Evolutionary conservation across 352 stramenopile genomes (phyloP).

Genomic region (Blastocystis sp.): DNA sequence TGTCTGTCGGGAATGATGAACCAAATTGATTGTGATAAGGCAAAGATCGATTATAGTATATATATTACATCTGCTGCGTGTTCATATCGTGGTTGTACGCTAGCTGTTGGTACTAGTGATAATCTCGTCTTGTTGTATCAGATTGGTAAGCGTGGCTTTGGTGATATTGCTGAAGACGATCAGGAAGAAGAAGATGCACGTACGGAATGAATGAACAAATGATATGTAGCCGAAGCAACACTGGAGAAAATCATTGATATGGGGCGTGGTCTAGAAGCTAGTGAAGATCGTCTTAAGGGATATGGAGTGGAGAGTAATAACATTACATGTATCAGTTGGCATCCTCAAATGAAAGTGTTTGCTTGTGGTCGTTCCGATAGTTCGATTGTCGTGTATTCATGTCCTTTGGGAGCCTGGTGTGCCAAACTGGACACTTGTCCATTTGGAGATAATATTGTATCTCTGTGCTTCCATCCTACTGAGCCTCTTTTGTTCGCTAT

Average conservation of each 20-base stretch:
- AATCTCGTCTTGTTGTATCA: conserved; percentile 56
- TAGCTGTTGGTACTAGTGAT: conserved; percentile 57
- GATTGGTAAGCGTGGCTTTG: conserved; percentile 58
- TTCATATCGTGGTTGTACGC: conserved; percentile 50
- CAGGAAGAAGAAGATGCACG: conserved; percentile 52
- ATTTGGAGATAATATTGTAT: conserved; percentile 45
- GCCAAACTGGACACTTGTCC: conserved; percentile 18
- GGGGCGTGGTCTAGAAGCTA: conserved; percentile 28
- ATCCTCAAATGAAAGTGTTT: conserved; percentile 62
- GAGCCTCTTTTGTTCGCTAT: conserved; percentile 55
- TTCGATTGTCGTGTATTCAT: conserved; percentile 53
- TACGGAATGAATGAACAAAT: not conserved
- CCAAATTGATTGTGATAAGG: not conserved
- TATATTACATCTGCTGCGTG: conserved; percentile 28
- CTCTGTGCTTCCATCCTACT: conserved; percentile 57
- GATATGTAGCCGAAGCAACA: conserved; percentile 19
- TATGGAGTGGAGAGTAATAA: conserved; percentile 7
- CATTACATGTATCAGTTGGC: conserved; percentile 61
- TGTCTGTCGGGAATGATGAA: conserved; percentile 53
- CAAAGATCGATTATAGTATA: not conserved
- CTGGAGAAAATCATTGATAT: conserved; percentile 63
- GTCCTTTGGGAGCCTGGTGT: conserved; percentile 43
- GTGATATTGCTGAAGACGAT: conserved; percentile 35
- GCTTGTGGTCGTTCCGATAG: conserved; percentile 37
- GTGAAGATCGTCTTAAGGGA: conserved; percentile 17